Evolutionary conservation across 2,329 filamentous ascomycete genomes (phyloP), one percentile per base, ranked within the genome.

Genomic region (Didymella exigua): DNA sequence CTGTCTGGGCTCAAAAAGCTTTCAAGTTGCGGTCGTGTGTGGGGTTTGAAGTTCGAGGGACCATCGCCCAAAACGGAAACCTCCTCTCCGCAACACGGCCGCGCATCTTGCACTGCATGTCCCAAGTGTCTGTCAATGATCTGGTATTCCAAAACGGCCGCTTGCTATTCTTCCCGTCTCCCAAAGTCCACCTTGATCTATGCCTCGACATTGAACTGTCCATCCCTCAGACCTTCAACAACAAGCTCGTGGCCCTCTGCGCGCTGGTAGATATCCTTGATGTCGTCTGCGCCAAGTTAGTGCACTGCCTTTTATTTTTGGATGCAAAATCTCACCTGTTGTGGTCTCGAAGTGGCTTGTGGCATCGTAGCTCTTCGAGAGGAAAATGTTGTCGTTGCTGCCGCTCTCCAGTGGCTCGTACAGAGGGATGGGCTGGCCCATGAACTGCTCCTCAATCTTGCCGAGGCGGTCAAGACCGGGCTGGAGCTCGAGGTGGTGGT

Each of bases 281-380:
- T 93, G 77, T 99, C 93, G 75, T 97, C 95, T 79, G 83, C 85
- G 3, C 81, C 1, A 14, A 40, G 36, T 73, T 44, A 70, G 50
- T 41, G 3, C 4, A 40, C 19, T 6, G 0, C 13, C 19, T 38
- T 14, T 9, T 8, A 8, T 14, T 27, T 10, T 27, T 10, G 3
- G 8, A 13, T 8, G n/a, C 36, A n/a, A 29, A 6, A 5, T 53
- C 77, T 70, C 77, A 85, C 84, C 82, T 49, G 86, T 89, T 26
- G 86, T 88, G 30, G 91, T 97, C 85, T 99, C 95, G 72, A 99
- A 99, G 83, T 99, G 95, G 76, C 90, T 96, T 62, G 90, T 96
- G 48, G 96, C 91, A 72, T 99, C 96, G 79, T 99, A 99, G 81
- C 91, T 96, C 87, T 96, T 97, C 71, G 92, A 96, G 75, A 99